These are phyloP conservation scores for Priceomyces fermenticarens DNA, from an alignment of 805 yeast species.

Conservation along the genomic window DNA sequence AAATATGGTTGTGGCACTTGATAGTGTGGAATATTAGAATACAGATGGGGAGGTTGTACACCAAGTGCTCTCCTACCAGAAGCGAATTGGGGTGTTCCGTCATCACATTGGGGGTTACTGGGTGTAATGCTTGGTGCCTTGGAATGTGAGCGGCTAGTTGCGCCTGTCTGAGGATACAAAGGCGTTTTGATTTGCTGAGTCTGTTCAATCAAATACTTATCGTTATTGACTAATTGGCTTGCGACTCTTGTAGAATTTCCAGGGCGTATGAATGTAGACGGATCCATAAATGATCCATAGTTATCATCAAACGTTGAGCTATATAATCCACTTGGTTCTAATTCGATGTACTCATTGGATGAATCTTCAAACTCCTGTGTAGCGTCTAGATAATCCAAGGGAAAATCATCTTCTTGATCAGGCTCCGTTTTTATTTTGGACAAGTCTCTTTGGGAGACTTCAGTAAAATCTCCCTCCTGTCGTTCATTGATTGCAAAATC, in stretches of 20 bases:
- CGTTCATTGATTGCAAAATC: conserved; percentile 14
- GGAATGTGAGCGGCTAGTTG: neutral
- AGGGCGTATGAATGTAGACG: conserved; percentile 15
- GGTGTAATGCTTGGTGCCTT: conserved; percentile 1
- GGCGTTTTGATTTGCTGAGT: conserved; percentile 44
- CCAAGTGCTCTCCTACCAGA: no score
- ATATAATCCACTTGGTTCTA: conserved; percentile 15
- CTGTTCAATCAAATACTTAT: conserved; percentile 51
- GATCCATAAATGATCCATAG: conserved; percentile 17
- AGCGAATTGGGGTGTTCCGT: no score
- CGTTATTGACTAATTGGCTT: conserved; percentile 38
- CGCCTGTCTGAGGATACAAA: conserved; percentile 7
- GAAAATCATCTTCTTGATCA: conserved; percentile 63
- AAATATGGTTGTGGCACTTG: neutral
- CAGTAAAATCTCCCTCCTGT: no score
- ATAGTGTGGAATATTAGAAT: conserved; percentile 6
- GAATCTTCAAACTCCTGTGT: conserved; percentile 9
- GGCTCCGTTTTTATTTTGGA: conserved; percentile 18
- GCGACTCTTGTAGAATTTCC: conserved; percentile 14
- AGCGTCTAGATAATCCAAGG: conserved; percentile 62
- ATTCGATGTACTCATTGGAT: conserved; percentile 18
- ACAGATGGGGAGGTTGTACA: neutral
- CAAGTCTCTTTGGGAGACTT: conserved; percentile 11
- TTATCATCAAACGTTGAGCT: conserved; percentile 14
- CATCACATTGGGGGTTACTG: no score